A percentile compares a stretch with the other conserved stretches of the same genome.
phyloP scores from a whole-genome alignment of 768 basidiomycete species.

The Daedaleopsis sinensis region DNA sequence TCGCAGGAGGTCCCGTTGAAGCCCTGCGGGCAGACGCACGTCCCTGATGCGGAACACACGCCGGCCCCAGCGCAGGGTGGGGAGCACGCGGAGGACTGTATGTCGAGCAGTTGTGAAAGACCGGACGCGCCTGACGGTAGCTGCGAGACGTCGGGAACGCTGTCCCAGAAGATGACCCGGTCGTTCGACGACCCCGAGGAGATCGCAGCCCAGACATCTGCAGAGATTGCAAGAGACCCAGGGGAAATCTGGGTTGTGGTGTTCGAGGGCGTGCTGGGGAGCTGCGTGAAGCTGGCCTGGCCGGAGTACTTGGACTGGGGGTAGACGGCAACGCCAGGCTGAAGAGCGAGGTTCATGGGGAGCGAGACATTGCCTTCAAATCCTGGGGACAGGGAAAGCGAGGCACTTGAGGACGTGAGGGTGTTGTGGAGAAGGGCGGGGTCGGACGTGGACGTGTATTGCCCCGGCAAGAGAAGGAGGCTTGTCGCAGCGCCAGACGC shows the following conservation, averaged over 20 bases:
- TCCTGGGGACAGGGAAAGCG: conserved; percentile 60
- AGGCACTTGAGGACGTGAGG: conserved; percentile 65
- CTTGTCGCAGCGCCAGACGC: conserved; percentile 53
- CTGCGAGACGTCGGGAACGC: conserved; percentile 73
- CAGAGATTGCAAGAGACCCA: conserved; percentile 68
- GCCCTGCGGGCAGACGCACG: conserved; percentile 71
- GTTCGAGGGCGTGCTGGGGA: conserved; percentile 45
- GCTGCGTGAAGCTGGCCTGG: too few species aligned
- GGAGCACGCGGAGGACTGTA: conserved; percentile 76
- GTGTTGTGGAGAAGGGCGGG: conserved; percentile 72
- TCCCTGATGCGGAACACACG: conserved; percentile 69
- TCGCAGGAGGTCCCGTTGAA: conserved; percentile 85
- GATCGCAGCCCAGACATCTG: conserved; percentile 70
- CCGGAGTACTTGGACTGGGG: conserved; percentile 66
- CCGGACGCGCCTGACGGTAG: conserved; percentile 54
- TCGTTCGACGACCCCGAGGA: conserved; percentile 51
- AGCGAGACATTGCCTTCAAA: conserved; percentile 64
- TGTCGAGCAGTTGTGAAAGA: conserved; percentile 59
- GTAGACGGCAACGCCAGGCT: conserved; percentile 71
- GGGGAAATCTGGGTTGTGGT: conserved; percentile 40
- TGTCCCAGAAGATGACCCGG: conserved; percentile 77
- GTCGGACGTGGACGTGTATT: conserved; percentile 71
- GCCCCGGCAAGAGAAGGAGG: conserved; percentile 73
- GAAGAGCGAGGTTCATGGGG: conserved; percentile 68
- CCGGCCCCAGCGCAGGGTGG: conserved; percentile 76